A percentile compares a stretch with the other conserved stretches of the same genome.
These are phyloP conservation scores for Eutypa lata DNA, from an alignment of 2,329 filamentous ascomycete species.

Conservation along the genomic window DNA sequence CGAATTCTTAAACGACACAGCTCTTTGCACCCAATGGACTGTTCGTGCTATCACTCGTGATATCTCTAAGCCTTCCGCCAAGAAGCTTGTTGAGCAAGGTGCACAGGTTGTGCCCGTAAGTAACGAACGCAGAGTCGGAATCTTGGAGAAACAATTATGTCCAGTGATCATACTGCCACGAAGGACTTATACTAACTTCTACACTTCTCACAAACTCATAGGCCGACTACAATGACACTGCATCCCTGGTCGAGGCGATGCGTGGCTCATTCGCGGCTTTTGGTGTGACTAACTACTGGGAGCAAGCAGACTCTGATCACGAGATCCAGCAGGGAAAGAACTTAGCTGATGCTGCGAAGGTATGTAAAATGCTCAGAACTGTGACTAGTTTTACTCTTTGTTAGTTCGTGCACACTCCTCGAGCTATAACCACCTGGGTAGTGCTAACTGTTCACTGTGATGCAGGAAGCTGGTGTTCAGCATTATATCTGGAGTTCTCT, in stretches of 20 bases:
- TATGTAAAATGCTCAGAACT: too few species aligned
- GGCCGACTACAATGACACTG: conserved; percentile 48
- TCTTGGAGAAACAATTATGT: too few species aligned
- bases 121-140: too few species aligned
- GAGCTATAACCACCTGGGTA: too few species aligned
- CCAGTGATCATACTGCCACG: too few species aligned
- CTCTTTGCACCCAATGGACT: conserved; percentile 43
- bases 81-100: conserved; percentile 12
- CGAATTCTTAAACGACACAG: conserved; percentile 34
- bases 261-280: conserved; percentile 47
- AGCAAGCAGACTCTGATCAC: conserved; percentile 36
- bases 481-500: conserved; percentile 45
- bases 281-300: conserved; percentile 52
- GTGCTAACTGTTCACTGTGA: conserved; percentile 4
- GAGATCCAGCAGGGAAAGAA: conserved; percentile 45
- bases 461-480: conserved; percentile 35
- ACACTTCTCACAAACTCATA: too few species aligned
- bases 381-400: too few species aligned
- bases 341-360: conserved; percentile 44
- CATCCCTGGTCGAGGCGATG: conserved; percentile 41
- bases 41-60: conserved; percentile 57
- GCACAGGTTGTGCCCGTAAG: neutral
- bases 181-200: too few species aligned
- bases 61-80: conserved; percentile 37
- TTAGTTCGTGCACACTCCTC: too few species aligned